These are phyloP conservation scores for Saccharomycopsis malanga DNA, from an alignment of 805 yeast genomes.

Conservation along the genomic window DNA sequence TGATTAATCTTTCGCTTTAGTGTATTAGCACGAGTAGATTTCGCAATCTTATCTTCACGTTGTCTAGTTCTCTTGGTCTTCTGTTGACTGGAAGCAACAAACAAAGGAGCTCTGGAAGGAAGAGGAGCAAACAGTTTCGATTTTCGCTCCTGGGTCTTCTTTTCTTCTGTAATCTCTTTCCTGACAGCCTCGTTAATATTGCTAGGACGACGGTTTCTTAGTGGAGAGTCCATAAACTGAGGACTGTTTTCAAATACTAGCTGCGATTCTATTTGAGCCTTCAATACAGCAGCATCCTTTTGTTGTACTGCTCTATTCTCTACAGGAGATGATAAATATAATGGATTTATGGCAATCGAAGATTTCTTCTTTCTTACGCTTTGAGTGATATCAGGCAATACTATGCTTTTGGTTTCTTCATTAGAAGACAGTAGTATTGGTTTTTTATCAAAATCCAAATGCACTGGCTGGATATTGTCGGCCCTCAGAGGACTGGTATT, in stretches of 20 bases:
- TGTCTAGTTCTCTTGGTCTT: too few species aligned
- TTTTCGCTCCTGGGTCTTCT: background rate
- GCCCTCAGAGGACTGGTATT: too few species aligned
- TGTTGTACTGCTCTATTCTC: background rate
- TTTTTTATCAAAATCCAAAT: conserved; percentile 9
- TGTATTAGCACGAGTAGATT: background rate
- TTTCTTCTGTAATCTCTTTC: background rate
- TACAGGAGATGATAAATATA: conserved; percentile 13
- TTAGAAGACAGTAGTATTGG: background rate
- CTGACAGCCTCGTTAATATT: too few species aligned
- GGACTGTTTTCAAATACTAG: too few species aligned
- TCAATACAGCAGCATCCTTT: too few species aligned
- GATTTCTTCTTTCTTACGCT: conserved; percentile 12
- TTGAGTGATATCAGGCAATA: too few species aligned
- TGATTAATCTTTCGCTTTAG: background rate
- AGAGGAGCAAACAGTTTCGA: conserved; percentile 4
- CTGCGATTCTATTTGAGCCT: too few species aligned
- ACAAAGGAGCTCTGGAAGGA: conserved; percentile 7
- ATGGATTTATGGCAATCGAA: conserved; percentile 18
- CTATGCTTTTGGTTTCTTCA: background rate
- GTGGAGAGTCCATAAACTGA: background rate
- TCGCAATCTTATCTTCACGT: too few species aligned
- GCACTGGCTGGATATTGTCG: conserved; percentile 7
- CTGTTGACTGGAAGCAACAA: too few species aligned
- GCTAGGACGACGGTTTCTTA: background rate